Evolutionary conservation across 768 basidiomycete genomes (phyloP), one percentile per base, ranked within the genome.

Genomic region (Russula foetens): DNA sequence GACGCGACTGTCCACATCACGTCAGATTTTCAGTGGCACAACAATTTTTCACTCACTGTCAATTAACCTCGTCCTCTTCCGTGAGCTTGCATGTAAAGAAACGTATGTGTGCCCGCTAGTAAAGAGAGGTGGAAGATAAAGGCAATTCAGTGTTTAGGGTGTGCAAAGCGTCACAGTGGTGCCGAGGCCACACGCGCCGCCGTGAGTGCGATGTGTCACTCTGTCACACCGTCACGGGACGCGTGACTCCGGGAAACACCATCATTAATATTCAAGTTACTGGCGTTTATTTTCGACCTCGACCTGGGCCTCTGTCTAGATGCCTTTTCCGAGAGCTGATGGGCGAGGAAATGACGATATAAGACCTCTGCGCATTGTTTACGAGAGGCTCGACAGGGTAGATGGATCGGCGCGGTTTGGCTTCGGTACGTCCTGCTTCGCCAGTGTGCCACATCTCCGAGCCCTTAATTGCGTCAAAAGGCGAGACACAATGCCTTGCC

Each of bases 371-470:
- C 68, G 62, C 23, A 77, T 88, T 41, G 70, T 72, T 7, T 86
- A 82, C 62, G 84, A 86, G 51, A 76, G 75, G 1, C 76, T 90
- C 9, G 81, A 83, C n/a, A 77, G 86, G 53, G 86, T 84, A 23
- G 90, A 92, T 63, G 88, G 88, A 1, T 90, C 88, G 3, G 88
- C 87, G 2, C 77, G 83, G 26, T 92, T 91, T 67, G 76, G 74
- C 24, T 85, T 86, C 60, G 84, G 84, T 81, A 64, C 64, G 73
- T 70, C 33, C 28, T 19, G 29, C 31, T 11, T 44, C 26, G 33
- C 46, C 41, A 33, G 19, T 62, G 59, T 21, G 66, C 39, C 11
- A n/a, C 51, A 21, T 60, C 56, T 46, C 59, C n/a, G n/a, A 48
- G 15, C 53, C 12, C 29, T 44, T 9, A 33, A 41, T 23, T 28